Base-by-base conservation (phyloP, 179 eudicot species). In the Nepenthes alata region DNA sequence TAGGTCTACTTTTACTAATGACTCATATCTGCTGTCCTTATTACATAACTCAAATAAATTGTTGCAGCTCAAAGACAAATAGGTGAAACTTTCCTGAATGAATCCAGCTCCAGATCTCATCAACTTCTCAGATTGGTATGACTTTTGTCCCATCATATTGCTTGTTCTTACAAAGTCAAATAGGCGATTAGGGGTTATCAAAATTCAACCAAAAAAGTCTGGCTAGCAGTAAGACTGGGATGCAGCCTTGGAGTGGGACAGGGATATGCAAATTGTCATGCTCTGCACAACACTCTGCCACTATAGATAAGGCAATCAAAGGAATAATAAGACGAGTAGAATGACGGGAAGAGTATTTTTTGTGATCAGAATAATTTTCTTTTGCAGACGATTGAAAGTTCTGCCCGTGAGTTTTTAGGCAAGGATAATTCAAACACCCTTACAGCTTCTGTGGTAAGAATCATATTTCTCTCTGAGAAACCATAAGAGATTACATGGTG, bases 41-140 rank as follows among this genome's bases (percentile, higher is more conserved):
- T 41, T 44, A 3, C 41, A 51, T 58, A 35, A 38, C 6, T 3
- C 9, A 37, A 2, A 36, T 38, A 51, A 9, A 35, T 57, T 65
- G 37, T 58, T 82, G 80, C 91, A 94, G 99, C 89, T 70, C 97
- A 94, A 75, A 87, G 99, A 74, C 97, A 90, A 75, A 85, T 76
- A 57, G 96, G 91, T 45, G 97, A 94, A 72, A 90, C 97, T 45
- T 75, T 77, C 56, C 83, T 85, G 39, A 90, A 90, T 67, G 97
- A 90, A 74, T 74, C 81, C 55, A 94, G 96, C 77, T 91, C 97
- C 39, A 78, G 95, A 80, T 90, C 99, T 69, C 99, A 94, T 73
- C 99, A 94, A 78, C 87, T 94, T 58, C 78, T 94, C 61, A 78
- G 99, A 84, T 69, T 94, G 89, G 99, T 94, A 82, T 37, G 74